phyloP scores from a whole-genome alignment of 768 basidiomycete species.

The Auriscalpium microsporum region DNA sequence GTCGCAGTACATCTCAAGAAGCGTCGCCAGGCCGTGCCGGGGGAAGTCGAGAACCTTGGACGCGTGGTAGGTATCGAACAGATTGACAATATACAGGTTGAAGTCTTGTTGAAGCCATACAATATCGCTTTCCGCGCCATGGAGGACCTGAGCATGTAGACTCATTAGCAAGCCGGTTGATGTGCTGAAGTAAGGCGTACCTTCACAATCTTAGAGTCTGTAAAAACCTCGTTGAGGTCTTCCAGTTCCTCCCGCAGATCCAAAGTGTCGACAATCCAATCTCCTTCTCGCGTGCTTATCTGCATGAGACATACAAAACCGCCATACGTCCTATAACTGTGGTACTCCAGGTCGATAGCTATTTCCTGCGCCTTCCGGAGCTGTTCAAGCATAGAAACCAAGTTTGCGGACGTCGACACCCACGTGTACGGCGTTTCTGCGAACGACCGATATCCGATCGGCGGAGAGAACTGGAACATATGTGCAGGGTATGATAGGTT shows the following conservation, averaged over 20 bases:
- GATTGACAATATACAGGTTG: slow-evolving; percentile 83
- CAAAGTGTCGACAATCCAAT: slow-evolving; percentile 84
- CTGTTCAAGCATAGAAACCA: slow-evolving; percentile 57
- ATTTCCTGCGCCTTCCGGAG: slow-evolving; percentile 67
- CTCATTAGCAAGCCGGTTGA: background rate
- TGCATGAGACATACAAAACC: slow-evolving; percentile 95
- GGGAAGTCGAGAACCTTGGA: slow-evolving; percentile 82
- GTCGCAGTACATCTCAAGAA: slow-evolving; percentile 85
- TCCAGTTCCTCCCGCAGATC: slow-evolving; percentile 66
- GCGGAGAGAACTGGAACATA: slow-evolving; percentile 48
- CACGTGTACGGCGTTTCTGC: slow-evolving; percentile 62
- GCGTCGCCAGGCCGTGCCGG: slow-evolving; percentile 72
- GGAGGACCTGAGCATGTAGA: slow-evolving; percentile 57
- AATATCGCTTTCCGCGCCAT: slow-evolving; percentile 91
- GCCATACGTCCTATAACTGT: slow-evolving; percentile 73
- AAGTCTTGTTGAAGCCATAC: slow-evolving; percentile 97
- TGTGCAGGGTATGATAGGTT: slow-evolving; percentile 62
- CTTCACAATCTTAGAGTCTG: slow-evolving; percentile 80
- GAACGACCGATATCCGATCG: slow-evolving; percentile 49
- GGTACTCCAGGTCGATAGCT: slow-evolving; percentile 92
- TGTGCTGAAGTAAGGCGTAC: slow-evolving; percentile 29
- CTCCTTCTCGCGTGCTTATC: slow-evolving; percentile 71
- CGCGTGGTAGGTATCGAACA: slow-evolving; percentile 98
- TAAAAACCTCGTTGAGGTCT: slow-evolving; percentile 74
- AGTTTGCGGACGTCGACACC: slow-evolving; percentile 48